These are phyloP conservation scores for Luffa aegyptiaca DNA, from an alignment of 306 rosid genomes.

Conservation along the genomic window DNA sequence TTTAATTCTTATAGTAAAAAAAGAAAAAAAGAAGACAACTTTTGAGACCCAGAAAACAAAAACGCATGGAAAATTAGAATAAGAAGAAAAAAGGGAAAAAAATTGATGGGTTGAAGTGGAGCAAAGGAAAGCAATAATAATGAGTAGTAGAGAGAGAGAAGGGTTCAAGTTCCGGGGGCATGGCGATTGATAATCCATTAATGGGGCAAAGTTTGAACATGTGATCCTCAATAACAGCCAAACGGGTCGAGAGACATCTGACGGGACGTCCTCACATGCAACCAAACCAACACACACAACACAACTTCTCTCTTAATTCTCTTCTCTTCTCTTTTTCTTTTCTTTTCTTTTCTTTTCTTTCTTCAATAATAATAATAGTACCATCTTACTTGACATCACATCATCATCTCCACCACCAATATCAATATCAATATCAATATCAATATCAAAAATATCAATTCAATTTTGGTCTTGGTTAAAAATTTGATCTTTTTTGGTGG, in stretches of 20 bases:
- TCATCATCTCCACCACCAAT: background rate
- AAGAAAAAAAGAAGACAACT: background rate
- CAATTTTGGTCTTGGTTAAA: too few relatives aligned
- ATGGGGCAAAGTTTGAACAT: conserved; percentile 7
- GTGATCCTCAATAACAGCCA: conserved; percentile 35
- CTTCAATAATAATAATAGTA: too few relatives aligned
- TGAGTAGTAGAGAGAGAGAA: too few relatives aligned
- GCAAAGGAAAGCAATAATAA: background rate
- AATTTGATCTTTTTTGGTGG: too few relatives aligned
- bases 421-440: background rate
- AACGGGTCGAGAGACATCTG: conserved; percentile 44
- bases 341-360: too few relatives aligned
- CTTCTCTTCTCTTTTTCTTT: too few relatives aligned
- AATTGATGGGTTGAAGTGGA: background rate
- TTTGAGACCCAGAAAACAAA: background rate
- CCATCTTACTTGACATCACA: background rate
- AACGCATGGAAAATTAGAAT: background rate
- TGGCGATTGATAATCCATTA: background rate
- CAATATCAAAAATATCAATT: background rate
- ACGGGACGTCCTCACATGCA: conserved; percentile 51
- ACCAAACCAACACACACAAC: background rate
- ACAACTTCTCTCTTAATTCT: too few relatives aligned
- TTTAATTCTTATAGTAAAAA: too few relatives aligned
- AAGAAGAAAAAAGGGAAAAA: background rate
- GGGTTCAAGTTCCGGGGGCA: conserved; percentile 8